Conservation (phyloP, 257 asterid species). For the Pogostemon cablin region DNA sequence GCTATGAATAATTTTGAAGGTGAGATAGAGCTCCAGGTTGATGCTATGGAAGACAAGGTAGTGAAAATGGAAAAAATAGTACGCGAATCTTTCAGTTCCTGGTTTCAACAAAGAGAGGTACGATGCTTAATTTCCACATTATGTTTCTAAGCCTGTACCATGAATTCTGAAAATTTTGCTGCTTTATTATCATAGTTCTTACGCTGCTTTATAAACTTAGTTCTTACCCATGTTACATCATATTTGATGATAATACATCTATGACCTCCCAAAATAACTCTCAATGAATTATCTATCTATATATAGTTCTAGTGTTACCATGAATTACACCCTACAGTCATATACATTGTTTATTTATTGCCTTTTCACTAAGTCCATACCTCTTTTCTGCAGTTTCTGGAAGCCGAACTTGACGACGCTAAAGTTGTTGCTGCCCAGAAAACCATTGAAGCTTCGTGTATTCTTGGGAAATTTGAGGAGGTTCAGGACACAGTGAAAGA, state of each 20-base stretch:
- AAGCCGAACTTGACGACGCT: slow-evolving; percentile 79
- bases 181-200: background rate
- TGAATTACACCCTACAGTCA: background rate
- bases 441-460: slow-evolving; percentile 78
- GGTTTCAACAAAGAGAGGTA: slow-evolving; percentile 75
- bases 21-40: slow-evolving; percentile 51
- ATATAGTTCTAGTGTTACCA: background rate
- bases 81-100: slow-evolving; percentile 57
- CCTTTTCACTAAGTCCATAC: background rate
- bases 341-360: slow-evolving; percentile 4
- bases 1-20: slow-evolving; percentile 59
- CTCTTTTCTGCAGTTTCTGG: slow-evolving; percentile 62
- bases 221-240: background rate
- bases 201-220: too few species aligned
- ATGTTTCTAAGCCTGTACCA: background rate
- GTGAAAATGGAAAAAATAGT: slow-evolving; percentile 51
- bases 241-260: background rate
- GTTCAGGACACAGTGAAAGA: slow-evolving; percentile 85
- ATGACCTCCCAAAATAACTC: background rate
- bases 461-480: slow-evolving; percentile 89
- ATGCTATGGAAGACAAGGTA: slow-evolving; percentile 56
- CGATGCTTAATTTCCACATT: slow-evolving; percentile 17
- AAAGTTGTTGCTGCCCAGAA: slow-evolving; percentile 74
- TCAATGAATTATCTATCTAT: background rate
- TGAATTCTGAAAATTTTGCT: slow-evolving; percentile 10